phyloP scores from a whole-genome alignment of 2,329 filamentous ascomycete species.

The Fusarium solani-melongenae region DNA sequence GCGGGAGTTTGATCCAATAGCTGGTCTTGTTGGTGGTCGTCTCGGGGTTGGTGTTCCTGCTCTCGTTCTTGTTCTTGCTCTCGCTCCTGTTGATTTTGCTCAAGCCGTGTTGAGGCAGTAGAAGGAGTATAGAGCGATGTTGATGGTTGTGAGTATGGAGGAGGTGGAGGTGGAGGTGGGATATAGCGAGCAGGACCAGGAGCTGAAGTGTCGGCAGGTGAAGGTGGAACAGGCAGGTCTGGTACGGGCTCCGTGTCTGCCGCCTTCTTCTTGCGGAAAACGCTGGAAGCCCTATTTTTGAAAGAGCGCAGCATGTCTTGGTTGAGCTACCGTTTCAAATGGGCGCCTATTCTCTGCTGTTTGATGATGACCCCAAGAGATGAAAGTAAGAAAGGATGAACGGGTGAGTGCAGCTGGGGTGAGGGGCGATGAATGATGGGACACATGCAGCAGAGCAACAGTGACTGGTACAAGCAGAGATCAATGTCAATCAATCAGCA shows the following conservation, averaged over 20 bases:
- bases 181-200: background rate
- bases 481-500: background rate
- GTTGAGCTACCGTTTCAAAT: background rate
- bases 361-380: background rate
- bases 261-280: slow-evolving; percentile 37
- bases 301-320: slow-evolving; percentile 42
- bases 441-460: background rate
- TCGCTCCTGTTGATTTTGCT: background rate
- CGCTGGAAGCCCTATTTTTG: slow-evolving; percentile 37
- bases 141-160: slow-evolving; percentile 3
- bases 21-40: background rate
- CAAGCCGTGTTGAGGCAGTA: background rate
- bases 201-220: background rate
- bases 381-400: background rate
- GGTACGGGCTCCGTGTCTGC: slow-evolving; percentile 4
- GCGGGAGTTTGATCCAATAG: background rate
- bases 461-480: background rate
- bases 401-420: background rate
- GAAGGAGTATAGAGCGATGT: slow-evolving; percentile 4
- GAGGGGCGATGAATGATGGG: background rate
- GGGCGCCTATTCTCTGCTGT: background rate
- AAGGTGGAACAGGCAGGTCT: slow-evolving; percentile 14
- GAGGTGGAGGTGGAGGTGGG: background rate
- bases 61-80: background rate
- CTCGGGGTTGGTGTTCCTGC: background rate